Conservation (phyloP, 306 rosid genomes). For the Pterocarpus macrocarpus region DNA sequence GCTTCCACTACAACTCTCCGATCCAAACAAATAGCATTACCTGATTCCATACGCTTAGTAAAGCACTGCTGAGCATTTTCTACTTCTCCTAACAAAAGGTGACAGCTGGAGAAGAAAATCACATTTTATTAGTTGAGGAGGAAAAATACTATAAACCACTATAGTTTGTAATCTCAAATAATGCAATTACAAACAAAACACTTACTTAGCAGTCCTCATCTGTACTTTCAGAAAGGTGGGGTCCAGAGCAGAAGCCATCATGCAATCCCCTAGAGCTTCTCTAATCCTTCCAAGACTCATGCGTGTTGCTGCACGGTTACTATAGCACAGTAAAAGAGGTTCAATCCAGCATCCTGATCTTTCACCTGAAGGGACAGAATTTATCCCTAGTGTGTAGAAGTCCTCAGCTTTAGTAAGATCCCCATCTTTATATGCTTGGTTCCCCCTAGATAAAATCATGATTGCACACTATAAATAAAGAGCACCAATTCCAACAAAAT, state of each 20-base stretch:
- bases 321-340: slow-evolving; percentile 85
- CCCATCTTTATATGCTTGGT: slow-evolving; percentile 74
- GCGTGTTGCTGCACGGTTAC: slow-evolving; percentile 89
- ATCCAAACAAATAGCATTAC: slow-evolving; percentile 80
- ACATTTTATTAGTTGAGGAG: slow-evolving; percentile 14
- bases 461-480: slow-evolving; percentile 34
- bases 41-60: slow-evolving; percentile 70
- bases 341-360: slow-evolving; percentile 62
- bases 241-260: slow-evolving; percentile 72
- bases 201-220: slow-evolving; percentile 88
- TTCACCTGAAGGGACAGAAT: slow-evolving; percentile 74
- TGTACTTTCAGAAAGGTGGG: slow-evolving; percentile 82
- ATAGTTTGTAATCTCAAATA: slow-evolving; percentile 32
- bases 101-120: slow-evolving; percentile 65
- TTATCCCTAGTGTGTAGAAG: slow-evolving; percentile 80
- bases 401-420: slow-evolving; percentile 86
- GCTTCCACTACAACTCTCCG: slow-evolving; percentile 85
- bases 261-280: slow-evolving; percentile 86
- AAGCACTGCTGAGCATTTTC: slow-evolving; percentile 68
- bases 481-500: slow-evolving; percentile 34
- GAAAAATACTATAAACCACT: slow-evolving; percentile 14
- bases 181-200: slow-evolving; percentile 39
- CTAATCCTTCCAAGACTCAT: slow-evolving; percentile 81
- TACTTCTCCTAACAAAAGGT: slow-evolving; percentile 88
- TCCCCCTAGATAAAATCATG: slow-evolving; percentile 72